Evolutionary conservation across 1,284 basidiomycete species (phyloP).

Genomic region (Thecaphora thlaspeos): DNA sequence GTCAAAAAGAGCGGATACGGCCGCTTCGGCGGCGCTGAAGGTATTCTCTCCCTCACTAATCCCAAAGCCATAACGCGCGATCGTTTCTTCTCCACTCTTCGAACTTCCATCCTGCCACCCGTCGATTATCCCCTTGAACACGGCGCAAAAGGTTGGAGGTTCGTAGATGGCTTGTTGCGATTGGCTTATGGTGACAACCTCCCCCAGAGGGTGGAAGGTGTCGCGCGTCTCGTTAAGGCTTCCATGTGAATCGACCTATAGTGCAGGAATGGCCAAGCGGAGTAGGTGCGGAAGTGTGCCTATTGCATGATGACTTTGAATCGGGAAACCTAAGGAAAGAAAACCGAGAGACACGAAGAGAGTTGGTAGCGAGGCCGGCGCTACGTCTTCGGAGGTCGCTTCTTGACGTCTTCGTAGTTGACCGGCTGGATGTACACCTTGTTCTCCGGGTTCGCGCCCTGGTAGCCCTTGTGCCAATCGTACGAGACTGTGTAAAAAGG

Average conservation of each 20-base stretch:
- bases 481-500: constrained; percentile 29
- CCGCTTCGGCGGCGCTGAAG: constrained; percentile 71
- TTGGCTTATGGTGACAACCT: constrained; percentile 17
- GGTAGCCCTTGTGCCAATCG: constrained; percentile 57
- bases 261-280: no score
- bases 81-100: constrained; percentile 74
- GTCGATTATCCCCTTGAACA: constrained; percentile 56
- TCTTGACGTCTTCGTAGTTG: constrained; percentile 48
- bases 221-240: constrained; percentile 13
- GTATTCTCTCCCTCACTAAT: constrained; percentile 79
- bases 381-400: constrained; percentile 46
- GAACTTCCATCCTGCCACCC: constrained; percentile 74
- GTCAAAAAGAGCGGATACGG: constrained; percentile 64
- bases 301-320: no score
- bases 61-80: constrained; percentile 84
- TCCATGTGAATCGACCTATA: constrained; percentile 4
- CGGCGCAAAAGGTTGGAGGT: constrained; percentile 15
- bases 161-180: constrained; percentile 16
- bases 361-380: background rate
- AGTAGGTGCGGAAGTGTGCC: no score
- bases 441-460: constrained; percentile 38
- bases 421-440: constrained; percentile 51
- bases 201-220: background rate
- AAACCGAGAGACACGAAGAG: background rate
- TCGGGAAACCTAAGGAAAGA: no score